Evolutionary conservation across 768 basidiomycete species (phyloP).

Genomic region (Myochromella boudieri): DNA sequence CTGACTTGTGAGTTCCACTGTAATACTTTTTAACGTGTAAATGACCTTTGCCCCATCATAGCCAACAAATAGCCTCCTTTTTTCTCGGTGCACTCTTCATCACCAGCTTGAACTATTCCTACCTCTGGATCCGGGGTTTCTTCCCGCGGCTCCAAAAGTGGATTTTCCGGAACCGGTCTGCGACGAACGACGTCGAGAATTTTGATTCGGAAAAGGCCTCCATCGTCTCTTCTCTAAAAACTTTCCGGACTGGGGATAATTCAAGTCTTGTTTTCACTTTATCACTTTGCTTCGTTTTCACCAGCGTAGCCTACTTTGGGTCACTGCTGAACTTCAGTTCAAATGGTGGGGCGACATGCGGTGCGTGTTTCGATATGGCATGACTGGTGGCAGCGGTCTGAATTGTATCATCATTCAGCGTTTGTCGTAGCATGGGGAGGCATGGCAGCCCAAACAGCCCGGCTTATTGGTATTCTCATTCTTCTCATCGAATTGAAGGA

Average conservation of each 20-base stretch:
- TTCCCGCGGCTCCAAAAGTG: conserved; percentile 4
- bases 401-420: conserved; percentile 1
- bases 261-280: conserved; percentile 12
- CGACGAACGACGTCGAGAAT: conserved; percentile 7
- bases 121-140: conserved; percentile 8
- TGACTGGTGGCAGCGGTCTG: not conserved
- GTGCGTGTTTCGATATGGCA: not conserved
- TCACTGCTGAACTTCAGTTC: conserved; percentile 13
- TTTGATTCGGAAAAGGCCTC: conserved; percentile 6
- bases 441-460: conserved; percentile 17
- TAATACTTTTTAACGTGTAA: too few species aligned
- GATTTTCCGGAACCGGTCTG: conserved; percentile 4
- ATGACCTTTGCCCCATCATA: not conserved
- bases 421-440: conserved; percentile 18
- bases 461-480: conserved; percentile 7
- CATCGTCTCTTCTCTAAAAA: conserved; percentile 2
- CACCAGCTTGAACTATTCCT: conserved; percentile 16
- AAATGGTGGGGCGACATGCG: conserved; percentile 7
- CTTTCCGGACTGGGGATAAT: not conserved
- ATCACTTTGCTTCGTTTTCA: conserved; percentile 14
- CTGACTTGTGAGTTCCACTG: conserved; percentile 12
- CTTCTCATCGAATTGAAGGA: conserved; percentile 13
- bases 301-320: conserved; percentile 16
- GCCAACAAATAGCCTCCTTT: conserved; percentile 15
- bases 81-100: conserved; percentile 18